phyloP scores from a whole-genome alignment of 2,329 filamentous ascomycete genomes.

The Penicillium sp. region DNA sequence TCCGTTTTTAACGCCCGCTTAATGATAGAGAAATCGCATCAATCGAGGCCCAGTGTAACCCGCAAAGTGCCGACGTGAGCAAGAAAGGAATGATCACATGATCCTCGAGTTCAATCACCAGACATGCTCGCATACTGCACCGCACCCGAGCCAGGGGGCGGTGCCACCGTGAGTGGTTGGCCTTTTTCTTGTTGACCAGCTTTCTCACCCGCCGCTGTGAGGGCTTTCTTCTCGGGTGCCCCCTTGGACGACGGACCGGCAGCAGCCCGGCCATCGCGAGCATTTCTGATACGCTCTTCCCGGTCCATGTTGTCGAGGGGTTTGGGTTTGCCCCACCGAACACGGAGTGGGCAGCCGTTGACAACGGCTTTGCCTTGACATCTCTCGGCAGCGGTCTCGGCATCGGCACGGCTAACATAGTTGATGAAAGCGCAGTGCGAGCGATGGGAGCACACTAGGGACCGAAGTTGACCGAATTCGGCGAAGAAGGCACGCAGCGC shows the following conservation, averaged over 20 bases:
- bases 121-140: conserved; percentile 79
- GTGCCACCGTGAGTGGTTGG: conserved; percentile 53
- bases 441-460: conserved; percentile 90
- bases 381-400: conserved; percentile 76
- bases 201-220: conserved; percentile 39
- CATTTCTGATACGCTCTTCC: conserved; percentile 74
- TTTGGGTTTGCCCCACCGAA: conserved; percentile 90
- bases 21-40: conserved; percentile 16
- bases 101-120: conserved; percentile 56
- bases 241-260: conserved; percentile 44
- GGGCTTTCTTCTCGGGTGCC: conserved; percentile 27
- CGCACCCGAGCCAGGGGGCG: conserved; percentile 72
- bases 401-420: conserved; percentile 75
- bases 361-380: conserved; percentile 87
- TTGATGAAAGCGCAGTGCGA: conserved; percentile 97
- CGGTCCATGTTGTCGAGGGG: conserved; percentile 86
- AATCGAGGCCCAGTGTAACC: conserved; percentile 18
- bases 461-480: conserved; percentile 81
- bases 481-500: conserved; percentile 88
- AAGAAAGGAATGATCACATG: neutral
- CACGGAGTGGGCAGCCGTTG: conserved; percentile 79
- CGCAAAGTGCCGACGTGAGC: conserved; percentile 14
- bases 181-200: conserved; percentile 35
- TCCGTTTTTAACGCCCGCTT: conserved; percentile 30
- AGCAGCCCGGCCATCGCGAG: conserved; percentile 65